phyloP scores from a whole-genome alignment of 2,329 filamentous ascomycete genomes.

The Drechslerella coelobrocha region DNA sequence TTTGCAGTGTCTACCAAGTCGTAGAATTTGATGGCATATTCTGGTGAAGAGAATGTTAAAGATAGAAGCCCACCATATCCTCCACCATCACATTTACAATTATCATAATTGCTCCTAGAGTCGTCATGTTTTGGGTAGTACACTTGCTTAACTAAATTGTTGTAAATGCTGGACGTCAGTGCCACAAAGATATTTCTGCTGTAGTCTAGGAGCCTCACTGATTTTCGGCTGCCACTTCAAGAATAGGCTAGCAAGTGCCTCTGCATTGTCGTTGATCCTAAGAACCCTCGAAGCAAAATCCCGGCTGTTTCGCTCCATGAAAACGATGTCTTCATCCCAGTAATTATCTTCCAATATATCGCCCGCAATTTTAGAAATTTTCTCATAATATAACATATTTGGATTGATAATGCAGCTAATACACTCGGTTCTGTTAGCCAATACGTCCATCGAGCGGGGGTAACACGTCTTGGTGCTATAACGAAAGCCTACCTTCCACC shows the following conservation, averaged over 20 bases:
- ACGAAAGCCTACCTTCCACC: conserved; percentile 81
- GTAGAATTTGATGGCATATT: conserved; percentile 80
- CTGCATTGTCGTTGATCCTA: conserved; percentile 83
- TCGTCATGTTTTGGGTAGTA: conserved; percentile 85
- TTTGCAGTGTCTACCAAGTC: conserved; percentile 87
- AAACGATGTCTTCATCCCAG: conserved; percentile 92
- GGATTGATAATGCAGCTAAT: conserved; percentile 68
- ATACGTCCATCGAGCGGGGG: too few species aligned
- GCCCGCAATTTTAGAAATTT: conserved; percentile 71
- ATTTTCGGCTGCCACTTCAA: conserved; percentile 59
- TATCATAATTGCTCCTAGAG: conserved; percentile 77
- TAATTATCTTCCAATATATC: conserved; percentile 83
- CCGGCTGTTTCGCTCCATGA: conserved; percentile 94
- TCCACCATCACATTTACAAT: conserved; percentile 73
- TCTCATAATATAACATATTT: conserved; percentile 71
- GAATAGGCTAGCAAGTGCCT: conserved; percentile 78
- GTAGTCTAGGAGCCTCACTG: conserved; percentile 49
- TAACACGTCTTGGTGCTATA: too few species aligned
- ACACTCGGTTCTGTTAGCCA: background rate
- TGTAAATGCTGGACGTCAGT: conserved; percentile 51
- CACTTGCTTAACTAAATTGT: conserved; percentile 72
- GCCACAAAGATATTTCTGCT: background rate
- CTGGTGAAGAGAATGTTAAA: conserved; percentile 74
- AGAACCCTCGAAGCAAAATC: conserved; percentile 85
- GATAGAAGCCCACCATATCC: conserved; percentile 92